Conservation (phyloP, 1,139 yeast species). For the Yamadazyma conglobata region DNA sequence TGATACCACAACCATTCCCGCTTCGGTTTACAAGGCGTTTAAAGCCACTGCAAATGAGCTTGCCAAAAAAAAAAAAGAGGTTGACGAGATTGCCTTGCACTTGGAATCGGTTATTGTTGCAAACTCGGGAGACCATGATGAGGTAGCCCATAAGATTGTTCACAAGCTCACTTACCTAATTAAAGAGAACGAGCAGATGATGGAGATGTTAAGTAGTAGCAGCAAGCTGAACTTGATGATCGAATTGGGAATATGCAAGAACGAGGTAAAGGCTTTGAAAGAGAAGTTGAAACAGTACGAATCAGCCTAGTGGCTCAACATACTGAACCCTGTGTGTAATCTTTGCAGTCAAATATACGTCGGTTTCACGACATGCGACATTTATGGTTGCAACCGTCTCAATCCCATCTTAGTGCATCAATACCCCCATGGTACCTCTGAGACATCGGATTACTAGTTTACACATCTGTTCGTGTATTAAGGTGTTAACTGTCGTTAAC, state of each 20-base stretch:
- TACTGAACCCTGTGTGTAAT: too few relatives aligned
- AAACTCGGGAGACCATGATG: constrained; percentile 40
- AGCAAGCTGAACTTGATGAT: constrained; percentile 68
- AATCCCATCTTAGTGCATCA: too few relatives aligned
- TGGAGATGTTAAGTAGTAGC: constrained; percentile 69
- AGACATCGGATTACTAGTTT: too few relatives aligned
- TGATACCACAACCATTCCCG: constrained; percentile 1
- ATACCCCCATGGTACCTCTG: too few relatives aligned
- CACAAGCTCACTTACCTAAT: constrained; percentile 59
- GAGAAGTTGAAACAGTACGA: constrained; percentile 10
- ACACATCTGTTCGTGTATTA: too few relatives aligned
- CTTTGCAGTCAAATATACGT: too few relatives aligned
- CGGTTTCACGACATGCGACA: too few relatives aligned
- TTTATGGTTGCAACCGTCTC: too few relatives aligned
- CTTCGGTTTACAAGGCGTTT: constrained; percentile 40
- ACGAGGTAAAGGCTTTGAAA: constrained; percentile 12
- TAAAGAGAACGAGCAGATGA: constrained; percentile 68
- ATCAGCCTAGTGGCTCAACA: too few relatives aligned
- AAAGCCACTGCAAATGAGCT: constrained; percentile 50
- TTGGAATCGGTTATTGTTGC: constrained; percentile 9
- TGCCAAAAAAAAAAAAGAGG: constrained; percentile 50
- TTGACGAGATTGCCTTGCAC: constrained; percentile 28
- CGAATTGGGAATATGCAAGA: constrained; percentile 59
- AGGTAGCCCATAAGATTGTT: constrained; percentile 72
- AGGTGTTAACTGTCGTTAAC: too few relatives aligned